Evolutionary conservation across 1,139 yeast genomes (phyloP).

Genomic region (Magnusiomyces fungicola): DNA sequence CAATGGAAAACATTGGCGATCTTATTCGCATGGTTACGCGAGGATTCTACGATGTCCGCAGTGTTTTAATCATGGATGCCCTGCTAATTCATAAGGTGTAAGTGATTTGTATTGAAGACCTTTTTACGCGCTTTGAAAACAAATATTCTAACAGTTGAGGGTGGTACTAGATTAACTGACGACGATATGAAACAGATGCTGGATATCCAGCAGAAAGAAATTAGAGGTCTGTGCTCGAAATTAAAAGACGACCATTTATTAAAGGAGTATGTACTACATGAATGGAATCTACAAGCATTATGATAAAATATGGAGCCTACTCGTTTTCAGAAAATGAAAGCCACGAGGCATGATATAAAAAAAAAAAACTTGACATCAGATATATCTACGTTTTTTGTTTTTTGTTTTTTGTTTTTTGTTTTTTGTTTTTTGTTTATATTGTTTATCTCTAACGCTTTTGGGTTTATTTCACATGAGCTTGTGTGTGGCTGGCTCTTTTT

Average conservation of each 20-base stretch:
- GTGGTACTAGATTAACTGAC: constrained; percentile 50
- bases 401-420: not conserved
- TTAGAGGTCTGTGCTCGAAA: constrained; percentile 73
- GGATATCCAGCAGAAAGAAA: constrained; percentile 80
- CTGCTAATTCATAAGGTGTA: constrained; percentile 76
- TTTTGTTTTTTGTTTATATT: no score
- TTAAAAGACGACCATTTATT: constrained; percentile 72
- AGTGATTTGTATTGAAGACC: constrained; percentile 5
- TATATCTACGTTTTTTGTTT: not conserved
- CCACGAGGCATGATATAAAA: no score
- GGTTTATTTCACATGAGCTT: no score
- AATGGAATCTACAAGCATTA: no score
- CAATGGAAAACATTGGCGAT: constrained; percentile 35
- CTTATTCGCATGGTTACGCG: constrained; percentile 59
- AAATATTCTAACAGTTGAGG: not conserved
- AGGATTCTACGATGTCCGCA: constrained; percentile 82
- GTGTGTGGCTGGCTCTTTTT: not conserved
- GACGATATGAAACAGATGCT: constrained; percentile 78
- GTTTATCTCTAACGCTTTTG: no score
- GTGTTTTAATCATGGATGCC: constrained; percentile 80
- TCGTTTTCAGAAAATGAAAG: no score
- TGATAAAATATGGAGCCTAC: no score
- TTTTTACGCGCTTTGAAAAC: no score
- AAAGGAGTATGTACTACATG: constrained; percentile 22
- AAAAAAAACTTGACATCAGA: no score